phyloP scores from a whole-genome alignment of 768 basidiomycete genomes.

The Hysterangium stoloniferum region DNA sequence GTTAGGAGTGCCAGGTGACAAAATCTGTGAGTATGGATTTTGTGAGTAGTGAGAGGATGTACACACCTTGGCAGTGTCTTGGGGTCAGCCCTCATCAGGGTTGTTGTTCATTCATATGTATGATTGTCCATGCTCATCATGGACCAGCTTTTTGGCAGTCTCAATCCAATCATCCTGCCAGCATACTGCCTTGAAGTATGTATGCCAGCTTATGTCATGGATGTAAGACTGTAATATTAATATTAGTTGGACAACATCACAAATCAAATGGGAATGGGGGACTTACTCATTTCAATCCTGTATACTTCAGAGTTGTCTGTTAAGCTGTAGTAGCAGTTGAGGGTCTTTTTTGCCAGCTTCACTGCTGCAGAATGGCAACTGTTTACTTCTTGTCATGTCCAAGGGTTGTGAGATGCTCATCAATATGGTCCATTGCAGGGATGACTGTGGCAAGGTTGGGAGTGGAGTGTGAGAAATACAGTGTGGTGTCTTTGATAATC shows the following conservation, averaged over 20 bases:
- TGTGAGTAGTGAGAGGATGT: not conserved
- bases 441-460: constrained; percentile 27
- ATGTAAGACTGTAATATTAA: constrained; percentile 25
- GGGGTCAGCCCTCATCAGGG: not conserved
- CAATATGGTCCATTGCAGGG: constrained; percentile 32
- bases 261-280: constrained; percentile 1
- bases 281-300: constrained; percentile 28
- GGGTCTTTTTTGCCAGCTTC: constrained; percentile 21
- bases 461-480: constrained; percentile 24
- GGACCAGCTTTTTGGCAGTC: constrained; percentile 19
- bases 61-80: not conserved
- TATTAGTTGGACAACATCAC: not conserved
- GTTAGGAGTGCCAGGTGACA: not conserved
- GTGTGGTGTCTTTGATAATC: constrained; percentile 30
- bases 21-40: not conserved
- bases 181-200: constrained; percentile 24
- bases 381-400: constrained; percentile 13
- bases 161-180: constrained; percentile 28
- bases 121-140: constrained; percentile 15
- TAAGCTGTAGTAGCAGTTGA: constrained; percentile 27
- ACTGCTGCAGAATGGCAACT: constrained; percentile 22
- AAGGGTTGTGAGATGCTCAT: constrained; percentile 19
- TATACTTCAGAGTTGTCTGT: constrained; percentile 26
- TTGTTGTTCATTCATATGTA: not conserved
- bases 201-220: constrained; percentile 27